phyloP scores from a whole-genome alignment of 2,329 filamentous ascomycete genomes.

The Incumbomyces delicatus region DNA sequence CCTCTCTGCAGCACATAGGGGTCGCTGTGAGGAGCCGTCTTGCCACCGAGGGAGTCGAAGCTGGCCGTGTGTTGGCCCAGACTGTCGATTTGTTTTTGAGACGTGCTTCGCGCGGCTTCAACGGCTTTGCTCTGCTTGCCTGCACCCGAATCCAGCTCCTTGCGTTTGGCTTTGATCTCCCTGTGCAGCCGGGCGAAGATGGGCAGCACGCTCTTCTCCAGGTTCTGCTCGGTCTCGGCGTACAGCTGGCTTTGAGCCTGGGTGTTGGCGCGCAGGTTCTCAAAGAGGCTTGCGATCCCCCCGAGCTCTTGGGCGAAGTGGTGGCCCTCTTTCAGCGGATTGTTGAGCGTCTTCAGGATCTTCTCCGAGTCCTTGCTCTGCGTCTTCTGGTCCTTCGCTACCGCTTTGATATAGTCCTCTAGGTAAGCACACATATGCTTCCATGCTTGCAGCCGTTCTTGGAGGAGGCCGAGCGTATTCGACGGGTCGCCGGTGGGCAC shows the following conservation, averaged over 20 bases:
- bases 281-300: constrained; percentile 80
- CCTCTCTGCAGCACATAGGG: constrained; percentile 80
- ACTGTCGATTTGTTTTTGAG: constrained; percentile 93
- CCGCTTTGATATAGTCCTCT: constrained; percentile 76
- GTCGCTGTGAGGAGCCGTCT: constrained; percentile 63
- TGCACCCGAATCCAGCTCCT: constrained; percentile 74
- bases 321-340: constrained; percentile 76
- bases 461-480: constrained; percentile 70
- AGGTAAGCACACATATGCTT: constrained; percentile 88
- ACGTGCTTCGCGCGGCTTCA: constrained; percentile 73
- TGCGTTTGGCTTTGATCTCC: constrained; percentile 93
- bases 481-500: constrained; percentile 50
- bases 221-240: constrained; percentile 78
- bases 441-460: constrained; percentile 85
- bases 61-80: constrained; percentile 75
- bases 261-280: constrained; percentile 87
- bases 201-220: constrained; percentile 77
- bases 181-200: constrained; percentile 84
- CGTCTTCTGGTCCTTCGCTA: constrained; percentile 74
- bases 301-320: constrained; percentile 90
- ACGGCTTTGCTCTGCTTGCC: constrained; percentile 82
- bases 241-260: constrained; percentile 81
- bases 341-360: constrained; percentile 80
- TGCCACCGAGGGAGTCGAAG: constrained; percentile 66
- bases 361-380: constrained; percentile 94